Evolutionary conservation across 2,329 filamentous ascomycete genomes (phyloP).

Genomic region (Sporothrix brunneoviolacea): DNA sequence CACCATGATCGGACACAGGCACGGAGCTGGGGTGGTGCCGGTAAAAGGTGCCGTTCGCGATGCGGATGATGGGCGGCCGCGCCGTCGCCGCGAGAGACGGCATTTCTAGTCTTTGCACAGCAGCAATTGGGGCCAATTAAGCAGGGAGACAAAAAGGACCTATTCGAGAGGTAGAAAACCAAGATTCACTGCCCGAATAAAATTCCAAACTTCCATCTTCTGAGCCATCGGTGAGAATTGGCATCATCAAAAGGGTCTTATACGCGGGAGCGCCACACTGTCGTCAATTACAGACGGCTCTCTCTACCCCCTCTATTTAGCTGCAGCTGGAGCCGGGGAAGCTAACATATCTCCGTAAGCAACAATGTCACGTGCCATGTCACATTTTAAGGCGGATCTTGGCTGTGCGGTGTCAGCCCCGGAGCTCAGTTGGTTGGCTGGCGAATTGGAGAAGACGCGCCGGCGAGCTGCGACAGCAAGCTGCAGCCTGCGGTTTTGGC

Average conservation of each 20-base stretch:
- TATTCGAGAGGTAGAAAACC: too few species aligned
- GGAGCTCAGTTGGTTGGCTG: too few species aligned
- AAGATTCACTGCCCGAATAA: too few species aligned
- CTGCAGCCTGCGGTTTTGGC: constrained; percentile 17
- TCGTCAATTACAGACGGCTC: too few species aligned
- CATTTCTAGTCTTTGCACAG: constrained; percentile 24
- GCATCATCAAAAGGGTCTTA: too few species aligned
- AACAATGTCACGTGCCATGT: not conserved
- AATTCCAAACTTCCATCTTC: too few species aligned
- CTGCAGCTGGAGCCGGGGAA: constrained; percentile 8
- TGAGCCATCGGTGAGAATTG: too few species aligned
- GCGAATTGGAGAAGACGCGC: not conserved
- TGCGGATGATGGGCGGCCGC: constrained; percentile 58
- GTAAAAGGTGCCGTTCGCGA: constrained; percentile 78
- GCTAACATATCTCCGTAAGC: constrained; percentile 10
- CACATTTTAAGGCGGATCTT: not conserved
- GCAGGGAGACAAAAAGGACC: not conserved
- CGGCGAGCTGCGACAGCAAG: constrained; percentile 17
- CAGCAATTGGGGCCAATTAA: not conserved
- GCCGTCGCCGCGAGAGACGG: constrained; percentile 24
- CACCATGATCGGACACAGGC: not conserved
- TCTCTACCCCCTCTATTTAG: too few species aligned
- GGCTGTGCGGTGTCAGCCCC: too few species aligned
- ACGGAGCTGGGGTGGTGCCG: constrained; percentile 55
- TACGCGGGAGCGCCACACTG: too few species aligned